A percentile compares a stretch with the other conserved stretches of the same genome.
Evolutionary conservation across 2,329 filamentous ascomycete genomes (phyloP).

Genomic region (Fusarium chaquense): DNA sequence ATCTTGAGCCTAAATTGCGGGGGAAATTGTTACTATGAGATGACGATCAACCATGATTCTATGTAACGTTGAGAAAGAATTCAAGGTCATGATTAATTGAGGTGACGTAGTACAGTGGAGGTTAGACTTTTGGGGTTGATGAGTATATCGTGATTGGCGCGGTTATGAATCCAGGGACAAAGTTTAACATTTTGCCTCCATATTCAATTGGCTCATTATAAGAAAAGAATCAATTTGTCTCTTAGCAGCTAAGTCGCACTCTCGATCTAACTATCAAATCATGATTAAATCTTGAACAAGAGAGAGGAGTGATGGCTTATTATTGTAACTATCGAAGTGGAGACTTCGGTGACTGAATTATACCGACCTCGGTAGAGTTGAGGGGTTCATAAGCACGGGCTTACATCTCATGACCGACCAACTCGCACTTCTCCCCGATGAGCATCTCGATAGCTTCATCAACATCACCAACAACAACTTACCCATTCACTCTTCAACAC

Average conservation of each 20-base stretch:
- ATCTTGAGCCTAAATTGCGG: constrained; percentile 3
- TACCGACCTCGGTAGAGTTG: constrained; percentile 16
- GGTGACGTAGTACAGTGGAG: constrained; percentile 18
- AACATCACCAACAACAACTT: accelerated
- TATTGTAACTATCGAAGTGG: background rate
- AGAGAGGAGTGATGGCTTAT: background rate
- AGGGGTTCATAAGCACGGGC: constrained; percentile 9
- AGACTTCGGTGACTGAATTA: background rate
- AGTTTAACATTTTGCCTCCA: background rate
- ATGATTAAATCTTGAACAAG: background rate
- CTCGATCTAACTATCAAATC: accelerated
- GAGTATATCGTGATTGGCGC: constrained; percentile 13
- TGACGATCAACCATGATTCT: background rate
- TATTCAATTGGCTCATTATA: background rate
- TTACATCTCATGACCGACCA: background rate
- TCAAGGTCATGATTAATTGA: background rate
- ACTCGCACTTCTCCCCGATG: background rate
- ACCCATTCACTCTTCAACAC: too few species aligned
- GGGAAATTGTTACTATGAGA: background rate
- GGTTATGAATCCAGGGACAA: background rate
- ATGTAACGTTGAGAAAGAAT: constrained; percentile 26
- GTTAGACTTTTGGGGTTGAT: background rate
- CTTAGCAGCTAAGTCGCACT: accelerated
- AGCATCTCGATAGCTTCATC: constrained; percentile 15
- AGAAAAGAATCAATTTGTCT: background rate